Percentiles rank a stretch among this genome's conserved stretches.
phyloP scores from a whole-genome alignment of 2,329 filamentous ascomycete genomes.

The Cordyceps fumosorosea region DNA sequence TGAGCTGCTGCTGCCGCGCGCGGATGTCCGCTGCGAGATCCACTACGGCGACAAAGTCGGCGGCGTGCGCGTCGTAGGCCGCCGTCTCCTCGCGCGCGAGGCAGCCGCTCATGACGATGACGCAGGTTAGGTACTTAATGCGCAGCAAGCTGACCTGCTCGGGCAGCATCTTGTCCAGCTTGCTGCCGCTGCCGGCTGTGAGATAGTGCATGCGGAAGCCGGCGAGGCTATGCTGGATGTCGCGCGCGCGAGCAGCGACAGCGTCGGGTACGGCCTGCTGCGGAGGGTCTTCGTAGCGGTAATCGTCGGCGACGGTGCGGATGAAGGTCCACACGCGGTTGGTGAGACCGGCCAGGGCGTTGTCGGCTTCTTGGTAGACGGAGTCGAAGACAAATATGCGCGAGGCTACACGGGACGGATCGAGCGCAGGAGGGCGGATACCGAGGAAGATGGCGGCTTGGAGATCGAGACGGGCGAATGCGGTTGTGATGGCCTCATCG shows the following conservation, averaged over 20 bases:
- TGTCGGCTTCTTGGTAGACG: conserved; percentile 11
- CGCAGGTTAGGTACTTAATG: conserved; percentile 13
- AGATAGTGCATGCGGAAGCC: conserved; percentile 8
- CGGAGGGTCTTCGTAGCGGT: conserved; percentile 9
- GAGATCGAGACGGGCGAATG: conserved; percentile 14
- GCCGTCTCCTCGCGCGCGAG: conserved; percentile 14
- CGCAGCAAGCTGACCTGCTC: conserved; percentile 11
- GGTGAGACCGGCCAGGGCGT: conserved; percentile 5
- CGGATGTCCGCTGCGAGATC: conserved; percentile 10
- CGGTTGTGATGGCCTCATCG: conserved; percentile 13
- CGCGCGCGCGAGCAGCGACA: conserved; percentile 6
- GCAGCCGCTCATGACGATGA: conserved; percentile 12
- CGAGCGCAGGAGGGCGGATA: conserved; percentile 9
- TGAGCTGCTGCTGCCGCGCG: not conserved
- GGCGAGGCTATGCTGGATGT: conserved; percentile 10
- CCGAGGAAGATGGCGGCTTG: conserved; percentile 15
- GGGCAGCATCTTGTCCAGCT: conserved; percentile 4
- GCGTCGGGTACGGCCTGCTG: conserved; percentile 5
- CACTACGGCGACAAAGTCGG: conserved; percentile 13
- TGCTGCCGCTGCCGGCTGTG: not conserved
- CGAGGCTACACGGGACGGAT: conserved; percentile 6
- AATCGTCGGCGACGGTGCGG: conserved; percentile 11
- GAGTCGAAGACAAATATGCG: conserved; percentile 11
- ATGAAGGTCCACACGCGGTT: conserved; percentile 13
- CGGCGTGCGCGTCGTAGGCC: conserved; percentile 11